These are phyloP conservation scores for Tylopilus vinaceipallidus DNA, from an alignment of 768 basidiomycete species.

Conservation along the genomic window DNA sequence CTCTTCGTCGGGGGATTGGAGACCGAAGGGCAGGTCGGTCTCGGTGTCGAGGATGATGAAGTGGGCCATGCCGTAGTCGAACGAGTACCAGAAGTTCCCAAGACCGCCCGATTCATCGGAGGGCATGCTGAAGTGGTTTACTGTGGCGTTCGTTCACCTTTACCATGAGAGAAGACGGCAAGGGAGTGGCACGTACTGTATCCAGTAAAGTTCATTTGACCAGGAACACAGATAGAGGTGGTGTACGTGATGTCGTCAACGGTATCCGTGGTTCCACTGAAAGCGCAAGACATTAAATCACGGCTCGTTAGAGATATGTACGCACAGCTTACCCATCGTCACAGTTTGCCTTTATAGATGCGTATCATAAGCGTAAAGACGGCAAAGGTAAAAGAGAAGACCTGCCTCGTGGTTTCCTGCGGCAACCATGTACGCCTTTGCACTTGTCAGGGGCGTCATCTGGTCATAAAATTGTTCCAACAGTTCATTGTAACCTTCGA, in stretches of 20 bases:
- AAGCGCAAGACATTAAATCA: neutral
- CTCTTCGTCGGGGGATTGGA: slow-evolving; percentile 23
- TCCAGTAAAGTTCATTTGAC: slow-evolving; percentile 28
- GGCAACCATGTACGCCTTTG: slow-evolving; percentile 28
- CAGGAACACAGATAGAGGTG: slow-evolving; percentile 27
- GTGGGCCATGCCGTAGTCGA: slow-evolving; percentile 30
- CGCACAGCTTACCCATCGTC: slow-evolving; percentile 24
- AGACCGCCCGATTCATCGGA: slow-evolving; percentile 24
- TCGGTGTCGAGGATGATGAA: slow-evolving; percentile 24
- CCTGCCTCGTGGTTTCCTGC: slow-evolving; percentile 29
- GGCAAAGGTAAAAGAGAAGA: too few relatives aligned
- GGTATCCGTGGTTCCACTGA: slow-evolving; percentile 23
- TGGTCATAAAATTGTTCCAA: slow-evolving; percentile 30
- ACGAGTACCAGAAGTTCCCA: slow-evolving; percentile 33
- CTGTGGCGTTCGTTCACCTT: slow-evolving; percentile 8
- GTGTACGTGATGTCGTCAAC: slow-evolving; percentile 27
- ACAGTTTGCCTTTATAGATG: too few relatives aligned
- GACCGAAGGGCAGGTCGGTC: slow-evolving; percentile 24
- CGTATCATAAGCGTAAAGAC: too few relatives aligned
- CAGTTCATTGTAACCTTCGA: slow-evolving; percentile 25
- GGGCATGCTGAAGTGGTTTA: slow-evolving; percentile 30
- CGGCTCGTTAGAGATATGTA: neutral
- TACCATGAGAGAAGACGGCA: neutral
- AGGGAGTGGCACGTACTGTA: slow-evolving; percentile 22
- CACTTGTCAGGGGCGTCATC: slow-evolving; percentile 23